phyloP scores from a whole-genome alignment of 306 rosid species.

The Biancaea sappan region DNA sequence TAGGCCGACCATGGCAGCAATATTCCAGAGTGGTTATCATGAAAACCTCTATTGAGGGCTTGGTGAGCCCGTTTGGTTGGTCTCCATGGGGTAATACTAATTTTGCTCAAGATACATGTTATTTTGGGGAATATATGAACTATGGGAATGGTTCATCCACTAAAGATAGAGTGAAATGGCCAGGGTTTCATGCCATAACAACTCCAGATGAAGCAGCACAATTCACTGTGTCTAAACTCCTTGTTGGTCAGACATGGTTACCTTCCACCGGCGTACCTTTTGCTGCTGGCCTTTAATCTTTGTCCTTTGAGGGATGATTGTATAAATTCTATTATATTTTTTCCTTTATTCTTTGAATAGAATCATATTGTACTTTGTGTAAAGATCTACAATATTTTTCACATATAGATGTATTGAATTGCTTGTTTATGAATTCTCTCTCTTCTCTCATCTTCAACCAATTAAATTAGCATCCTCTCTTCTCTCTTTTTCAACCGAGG shows the following conservation, averaged over 20 bases:
- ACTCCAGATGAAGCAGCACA: conserved; percentile 49
- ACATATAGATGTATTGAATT: too few species aligned
- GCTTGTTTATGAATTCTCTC: too few species aligned
- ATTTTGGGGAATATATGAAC: conserved; percentile 67
- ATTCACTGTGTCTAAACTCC: conserved; percentile 56
- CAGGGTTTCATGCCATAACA: conserved; percentile 61
- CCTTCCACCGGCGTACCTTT: conserved; percentile 81
- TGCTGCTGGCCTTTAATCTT: conserved; percentile 39
- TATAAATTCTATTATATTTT: background rate
- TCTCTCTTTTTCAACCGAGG: too few species aligned
- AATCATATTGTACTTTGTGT: background rate
- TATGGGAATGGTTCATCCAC: conserved; percentile 71
- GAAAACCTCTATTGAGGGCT: conserved; percentile 53
- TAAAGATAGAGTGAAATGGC: conserved; percentile 57
- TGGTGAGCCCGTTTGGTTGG: conserved; percentile 43
- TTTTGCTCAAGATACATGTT: conserved; percentile 55
- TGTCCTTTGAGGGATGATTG: background rate
- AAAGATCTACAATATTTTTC: background rate
- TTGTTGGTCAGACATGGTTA: conserved; percentile 77
- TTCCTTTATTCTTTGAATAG: background rate
- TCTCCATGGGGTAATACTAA: conserved; percentile 43
- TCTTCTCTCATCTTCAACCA: too few species aligned
- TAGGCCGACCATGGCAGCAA: conserved; percentile 86
- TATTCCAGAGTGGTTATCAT: conserved; percentile 64
- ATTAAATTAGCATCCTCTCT: too few species aligned